Percentiles rank a stretch among this genome's conserved stretches.
These are phyloP conservation scores for Rhodofomes roseus DNA, from an alignment of 1,284 basidiomycete species.

Conservation along the genomic window DNA sequence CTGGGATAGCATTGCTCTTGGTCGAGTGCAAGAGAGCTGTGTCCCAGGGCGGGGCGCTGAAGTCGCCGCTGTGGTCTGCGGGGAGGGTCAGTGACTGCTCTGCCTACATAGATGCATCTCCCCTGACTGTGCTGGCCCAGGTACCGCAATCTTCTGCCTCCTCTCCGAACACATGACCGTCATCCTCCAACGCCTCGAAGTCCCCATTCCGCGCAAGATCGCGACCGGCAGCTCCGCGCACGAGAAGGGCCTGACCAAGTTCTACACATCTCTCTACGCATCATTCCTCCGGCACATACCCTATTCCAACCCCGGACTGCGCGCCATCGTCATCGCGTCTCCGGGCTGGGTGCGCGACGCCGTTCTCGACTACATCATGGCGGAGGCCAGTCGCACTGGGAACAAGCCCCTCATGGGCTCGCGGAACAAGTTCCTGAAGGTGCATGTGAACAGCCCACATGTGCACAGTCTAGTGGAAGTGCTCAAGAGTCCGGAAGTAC, in stretches of 20 bases:
- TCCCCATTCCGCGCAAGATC: constrained; percentile 89
- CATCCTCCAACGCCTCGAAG: constrained; percentile 87
- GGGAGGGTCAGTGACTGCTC: constrained; percentile 57
- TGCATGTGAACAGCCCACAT: constrained; percentile 92
- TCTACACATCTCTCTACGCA: constrained; percentile 84
- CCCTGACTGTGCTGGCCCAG: constrained; percentile 32
- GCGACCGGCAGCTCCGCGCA: constrained; percentile 77
- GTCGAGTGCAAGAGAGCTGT: constrained; percentile 84
- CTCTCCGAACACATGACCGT: constrained; percentile 97
- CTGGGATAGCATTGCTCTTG: constrained; percentile 90
- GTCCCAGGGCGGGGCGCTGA: constrained; percentile 93
- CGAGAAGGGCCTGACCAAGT: constrained; percentile 83
- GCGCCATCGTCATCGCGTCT: constrained; percentile 93
- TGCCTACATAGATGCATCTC: neutral
- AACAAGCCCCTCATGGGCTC: constrained; percentile 83
- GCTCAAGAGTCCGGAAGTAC: constrained; percentile 88
- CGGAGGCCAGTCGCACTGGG: constrained; percentile 75
- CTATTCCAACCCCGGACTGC: constrained; percentile 68
- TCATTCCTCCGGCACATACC: constrained; percentile 90
- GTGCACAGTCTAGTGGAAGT: constrained; percentile 96
- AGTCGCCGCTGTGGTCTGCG: constrained; percentile 93
- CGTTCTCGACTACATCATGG: constrained; percentile 83
- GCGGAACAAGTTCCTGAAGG: constrained; percentile 82
- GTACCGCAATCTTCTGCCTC: constrained; percentile 90
- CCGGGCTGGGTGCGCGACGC: constrained; percentile 95